Evolutionary conservation across 1,284 basidiomycete genomes (phyloP).

Genomic region (Anthracocystis panici-leucophaei): DNA sequence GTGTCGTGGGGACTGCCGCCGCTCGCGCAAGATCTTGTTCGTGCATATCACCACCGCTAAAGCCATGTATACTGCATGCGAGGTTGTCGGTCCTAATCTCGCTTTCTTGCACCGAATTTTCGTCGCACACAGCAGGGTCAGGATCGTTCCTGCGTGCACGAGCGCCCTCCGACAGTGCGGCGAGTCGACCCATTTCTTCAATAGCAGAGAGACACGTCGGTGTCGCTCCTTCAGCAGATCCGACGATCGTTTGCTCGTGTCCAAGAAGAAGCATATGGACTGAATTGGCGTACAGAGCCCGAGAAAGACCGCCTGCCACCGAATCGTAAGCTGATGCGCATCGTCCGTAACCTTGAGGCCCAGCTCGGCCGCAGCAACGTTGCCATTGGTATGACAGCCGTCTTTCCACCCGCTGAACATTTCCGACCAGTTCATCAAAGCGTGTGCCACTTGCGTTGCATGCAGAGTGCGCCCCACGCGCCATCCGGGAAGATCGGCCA

Average conservation of each 20-base stretch:
- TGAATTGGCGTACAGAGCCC: conserved; percentile 32
- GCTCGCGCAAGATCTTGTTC: conserved; percentile 14
- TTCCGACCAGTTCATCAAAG: conserved; percentile 50
- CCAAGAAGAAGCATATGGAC: conserved; percentile 38
- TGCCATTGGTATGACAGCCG: conserved; percentile 4
- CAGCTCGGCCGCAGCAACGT: background rate
- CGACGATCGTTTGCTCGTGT: background rate
- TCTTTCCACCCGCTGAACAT: conserved; percentile 39
- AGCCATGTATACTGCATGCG: conserved; percentile 37
- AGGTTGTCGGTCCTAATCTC: conserved; percentile 20
- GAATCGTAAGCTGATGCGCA: conserved; percentile 25
- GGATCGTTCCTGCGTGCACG: conserved; percentile 41
- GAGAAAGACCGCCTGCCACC: conserved; percentile 46
- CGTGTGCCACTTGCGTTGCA: conserved; percentile 33
- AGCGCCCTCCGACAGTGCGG: conserved; percentile 33
- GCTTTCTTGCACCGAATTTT: background rate
- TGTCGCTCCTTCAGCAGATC: conserved; percentile 4
- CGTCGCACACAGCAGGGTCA: conserved; percentile 21
- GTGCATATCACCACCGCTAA: conserved; percentile 19
- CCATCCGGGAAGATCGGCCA: conserved; percentile 41
- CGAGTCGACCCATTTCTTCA: conserved; percentile 28
- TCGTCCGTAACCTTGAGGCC: conserved; percentile 37
- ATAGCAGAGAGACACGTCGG: conserved; percentile 17
- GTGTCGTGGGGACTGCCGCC: background rate
- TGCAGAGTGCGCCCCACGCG: conserved; percentile 29